Conservation (phyloP, 2,329 filamentous ascomycete genomes). For the Colletotrichum higginsianum region DNA sequence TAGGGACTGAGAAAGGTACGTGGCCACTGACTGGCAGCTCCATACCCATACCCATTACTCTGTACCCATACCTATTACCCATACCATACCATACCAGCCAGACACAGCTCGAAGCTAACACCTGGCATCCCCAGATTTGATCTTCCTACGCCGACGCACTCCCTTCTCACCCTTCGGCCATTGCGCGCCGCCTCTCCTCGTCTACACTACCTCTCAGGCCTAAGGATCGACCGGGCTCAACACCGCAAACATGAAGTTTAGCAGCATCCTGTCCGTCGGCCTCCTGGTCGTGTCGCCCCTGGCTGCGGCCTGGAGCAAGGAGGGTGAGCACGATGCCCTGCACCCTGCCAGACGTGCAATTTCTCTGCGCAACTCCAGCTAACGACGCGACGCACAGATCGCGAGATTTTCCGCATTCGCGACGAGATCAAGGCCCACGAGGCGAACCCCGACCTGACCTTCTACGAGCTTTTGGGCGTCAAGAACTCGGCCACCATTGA, state of each 20-base stretch:
- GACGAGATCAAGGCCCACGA: constrained; percentile 87
- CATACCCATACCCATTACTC: constrained; percentile 12
- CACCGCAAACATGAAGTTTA: constrained; percentile 78
- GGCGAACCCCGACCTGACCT: constrained; percentile 81
- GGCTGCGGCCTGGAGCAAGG: constrained; percentile 86
- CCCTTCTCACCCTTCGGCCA: constrained; percentile 18
- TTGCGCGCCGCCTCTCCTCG: constrained; percentile 18
- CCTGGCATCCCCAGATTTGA: constrained; percentile 36
- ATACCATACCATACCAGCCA: neutral
- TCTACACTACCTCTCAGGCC: neutral
- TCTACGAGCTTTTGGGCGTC: constrained; percentile 94
- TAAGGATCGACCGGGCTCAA: constrained; percentile 7
- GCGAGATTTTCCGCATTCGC: constrained; percentile 96
- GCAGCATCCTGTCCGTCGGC: constrained; percentile 75
- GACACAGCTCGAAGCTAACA: constrained; percentile 34
- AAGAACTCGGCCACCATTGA: constrained; percentile 81
- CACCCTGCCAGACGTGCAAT: neutral
- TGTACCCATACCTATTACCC: constrained; percentile 2
- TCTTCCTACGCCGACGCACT: constrained; percentile 11
- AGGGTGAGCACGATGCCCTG: constrained; percentile 69
- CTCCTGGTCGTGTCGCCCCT: constrained; percentile 78
- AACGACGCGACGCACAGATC: constrained; percentile 71
- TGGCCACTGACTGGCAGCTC: constrained; percentile 33
- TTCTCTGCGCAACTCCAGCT: constrained; percentile 18
- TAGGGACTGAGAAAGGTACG: constrained; percentile 25